These are phyloP conservation scores for Phytophthora citrophthora DNA, from an alignment of 352 stramenopile species.

Conservation along the genomic window DNA sequence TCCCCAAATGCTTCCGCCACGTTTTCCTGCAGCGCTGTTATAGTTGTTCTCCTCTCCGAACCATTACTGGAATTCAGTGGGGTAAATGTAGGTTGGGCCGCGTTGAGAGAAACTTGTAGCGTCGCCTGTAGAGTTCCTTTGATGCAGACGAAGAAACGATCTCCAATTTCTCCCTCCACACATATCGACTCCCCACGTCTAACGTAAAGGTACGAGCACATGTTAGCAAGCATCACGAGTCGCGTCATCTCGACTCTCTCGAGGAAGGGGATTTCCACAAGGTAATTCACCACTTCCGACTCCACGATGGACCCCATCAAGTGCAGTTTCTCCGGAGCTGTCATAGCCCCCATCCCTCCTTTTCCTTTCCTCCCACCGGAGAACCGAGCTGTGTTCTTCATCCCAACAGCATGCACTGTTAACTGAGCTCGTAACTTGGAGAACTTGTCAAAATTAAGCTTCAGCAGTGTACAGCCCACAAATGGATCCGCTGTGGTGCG, in stretches of 20 bases:
- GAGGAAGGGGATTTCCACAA: conserved; percentile 73
- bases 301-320: conserved; percentile 71
- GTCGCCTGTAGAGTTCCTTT: conserved; percentile 59
- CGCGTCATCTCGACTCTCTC: conserved; percentile 63
- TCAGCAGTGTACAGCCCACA: conserved; percentile 62
- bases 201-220: conserved; percentile 76
- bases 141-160: conserved; percentile 80
- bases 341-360: conserved; percentile 32
- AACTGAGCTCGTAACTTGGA: conserved; percentile 42
- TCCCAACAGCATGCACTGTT: conserved; percentile 24
- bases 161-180: conserved; percentile 61
- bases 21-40: conserved; percentile 20
- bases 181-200: conserved; percentile 55
- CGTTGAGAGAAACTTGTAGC: conserved; percentile 43
- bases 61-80: conserved; percentile 5
- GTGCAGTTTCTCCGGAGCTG: conserved; percentile 64
- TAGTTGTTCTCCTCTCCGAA: conserved; percentile 14
- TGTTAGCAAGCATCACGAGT: conserved; percentile 64
- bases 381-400: conserved; percentile 64
- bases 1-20: conserved; percentile 12
- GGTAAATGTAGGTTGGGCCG: conserved; percentile 32
- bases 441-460: conserved; percentile 62
- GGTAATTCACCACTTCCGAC: conserved; percentile 70
- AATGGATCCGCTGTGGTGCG: conserved; percentile 58
- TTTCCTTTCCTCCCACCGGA: conserved; percentile 36